Evolutionary conservation across 306 rosid species (phyloP), one percentile per base, ranked within the genome.

Genomic region (Ziziphus jujuba): DNA sequence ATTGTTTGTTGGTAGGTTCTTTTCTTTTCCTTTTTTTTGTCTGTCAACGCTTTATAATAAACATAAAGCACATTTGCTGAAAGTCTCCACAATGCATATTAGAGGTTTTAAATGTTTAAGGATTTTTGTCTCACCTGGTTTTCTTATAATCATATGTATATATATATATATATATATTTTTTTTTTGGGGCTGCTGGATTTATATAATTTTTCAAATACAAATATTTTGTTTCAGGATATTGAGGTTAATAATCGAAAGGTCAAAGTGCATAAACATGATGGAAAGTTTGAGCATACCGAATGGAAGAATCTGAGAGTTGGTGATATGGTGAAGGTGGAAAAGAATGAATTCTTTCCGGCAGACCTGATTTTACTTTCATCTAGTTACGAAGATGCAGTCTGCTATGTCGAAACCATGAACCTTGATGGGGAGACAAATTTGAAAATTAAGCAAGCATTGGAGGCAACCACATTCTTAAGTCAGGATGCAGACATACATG

Each of bases 401-500:
- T 90, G 97, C 82, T 93, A 93, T 61, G 99, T 93, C 31, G 97
- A 93, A 82, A 93, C 99, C 28, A 93, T 88, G 99, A 93, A 85
- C 78, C 92, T 93, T 65, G 99, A 93, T 59, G 97, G 99, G 10
- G 99, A 93, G 86, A 93, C 99, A 71, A 93, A 93, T 81, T 74
- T 93, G 54, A 93, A 93, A 80, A 28, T 88, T 61, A 93, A 90
- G 72, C 97, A 93, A 76, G 95, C 84, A 21, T 84, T 90, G 86
- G 99, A 87, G 66, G 89, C 77, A 38, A 88, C 95, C 61, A 90
- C 88, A 24, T 76, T 62, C 64, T 67, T 88, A 71, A 81, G 69
- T 0, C 91, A 87, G 43, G 90, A 90, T 34, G 54, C 67, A 14
- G 28, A 77, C 63, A 83, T 90, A 68, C 13, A 47, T 2, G 73